Conservation (phyloP, 441 rosid genomes). For the Brassica hybrid region DNA sequence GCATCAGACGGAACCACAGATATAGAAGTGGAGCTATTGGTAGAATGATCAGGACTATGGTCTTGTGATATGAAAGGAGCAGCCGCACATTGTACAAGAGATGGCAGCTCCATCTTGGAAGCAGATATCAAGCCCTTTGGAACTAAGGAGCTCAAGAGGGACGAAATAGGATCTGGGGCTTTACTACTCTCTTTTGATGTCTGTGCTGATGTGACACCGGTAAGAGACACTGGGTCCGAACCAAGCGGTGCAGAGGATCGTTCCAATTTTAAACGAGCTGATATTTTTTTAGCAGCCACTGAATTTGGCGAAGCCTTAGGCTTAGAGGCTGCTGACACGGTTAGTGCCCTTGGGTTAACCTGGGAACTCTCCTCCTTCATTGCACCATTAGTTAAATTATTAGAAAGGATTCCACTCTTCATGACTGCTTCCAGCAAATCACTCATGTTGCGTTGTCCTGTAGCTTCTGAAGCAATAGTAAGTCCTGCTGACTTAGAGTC, state of each 20-base stretch:
- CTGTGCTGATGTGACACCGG: no score
- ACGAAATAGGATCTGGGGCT: conserved; percentile 68
- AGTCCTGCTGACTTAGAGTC: conserved; percentile 41
- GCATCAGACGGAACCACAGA: conserved; percentile 58
- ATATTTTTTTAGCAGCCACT: conserved; percentile 41
- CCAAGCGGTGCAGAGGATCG: conserved; percentile 52
- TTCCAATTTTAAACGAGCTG: conserved; percentile 50
- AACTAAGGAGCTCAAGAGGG: conserved; percentile 85
- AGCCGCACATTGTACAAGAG: conserved; percentile 43
- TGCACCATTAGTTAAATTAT: conserved; percentile 43
- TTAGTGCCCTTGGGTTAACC: conserved; percentile 45
- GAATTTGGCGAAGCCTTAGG: conserved; percentile 43
- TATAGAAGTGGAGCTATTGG: conserved; percentile 44
- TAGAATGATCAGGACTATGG: conserved; percentile 42
- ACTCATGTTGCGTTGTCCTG: conserved; percentile 58
- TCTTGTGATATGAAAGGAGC: conserved; percentile 50
- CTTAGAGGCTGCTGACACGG: conserved; percentile 46
- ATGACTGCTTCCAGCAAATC: conserved; percentile 75
- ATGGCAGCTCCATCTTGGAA: conserved; percentile 56
- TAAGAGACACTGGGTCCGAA: no score
- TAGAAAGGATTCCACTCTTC: conserved; percentile 74
- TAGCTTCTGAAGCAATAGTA: not conserved
- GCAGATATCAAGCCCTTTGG: conserved; percentile 95
- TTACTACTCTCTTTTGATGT: conserved; percentile 51
- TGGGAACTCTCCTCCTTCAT: conserved; percentile 43